phyloP scores from a whole-genome alignment of 2,329 filamentous ascomycete genomes.

The Aurifilum marmelostoma region DNA sequence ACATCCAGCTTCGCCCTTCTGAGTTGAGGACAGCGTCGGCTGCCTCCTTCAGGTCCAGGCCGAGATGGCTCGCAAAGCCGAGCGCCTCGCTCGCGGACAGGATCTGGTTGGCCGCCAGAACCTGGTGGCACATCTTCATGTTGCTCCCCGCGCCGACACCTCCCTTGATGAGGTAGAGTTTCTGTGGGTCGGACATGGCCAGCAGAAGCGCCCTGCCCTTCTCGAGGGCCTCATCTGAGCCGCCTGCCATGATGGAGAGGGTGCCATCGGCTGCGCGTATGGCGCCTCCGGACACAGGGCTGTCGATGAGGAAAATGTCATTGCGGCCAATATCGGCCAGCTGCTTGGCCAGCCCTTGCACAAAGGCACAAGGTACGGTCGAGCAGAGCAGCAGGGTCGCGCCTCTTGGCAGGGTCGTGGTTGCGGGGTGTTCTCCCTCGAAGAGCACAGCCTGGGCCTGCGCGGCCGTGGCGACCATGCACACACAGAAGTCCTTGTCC shows the following conservation, averaged over 20 bases:
- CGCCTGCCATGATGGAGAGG: constrained; percentile 75
- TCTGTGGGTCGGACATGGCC: constrained; percentile 63
- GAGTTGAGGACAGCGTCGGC: constrained; percentile 49
- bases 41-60: constrained; percentile 51
- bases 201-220: constrained; percentile 62
- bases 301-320: constrained; percentile 71
- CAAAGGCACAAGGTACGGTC: constrained; percentile 70
- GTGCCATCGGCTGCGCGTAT: constrained; percentile 71
- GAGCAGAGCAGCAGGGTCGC: constrained; percentile 69
- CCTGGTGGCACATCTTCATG: constrained; percentile 67
- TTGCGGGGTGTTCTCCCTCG: constrained; percentile 55
- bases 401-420: constrained; percentile 54
- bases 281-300: constrained; percentile 73
- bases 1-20: constrained; percentile 63
- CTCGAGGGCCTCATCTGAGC: constrained; percentile 57
- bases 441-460: constrained; percentile 71
- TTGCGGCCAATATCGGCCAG: constrained; percentile 57
- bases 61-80: constrained; percentile 60
- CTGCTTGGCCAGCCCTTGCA: constrained; percentile 61
- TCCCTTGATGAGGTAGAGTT: constrained; percentile 65
- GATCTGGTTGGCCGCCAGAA: constrained; percentile 67
- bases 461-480: constrained; percentile 75
- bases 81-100: constrained; percentile 62
- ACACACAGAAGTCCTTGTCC: constrained; percentile 64
- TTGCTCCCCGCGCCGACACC: constrained; percentile 63